A percentile compares a stretch with the other conserved stretches of the same genome.
phyloP scores from a whole-genome alignment of 345 rosid genomes.

The Moringa oleifera region DNA sequence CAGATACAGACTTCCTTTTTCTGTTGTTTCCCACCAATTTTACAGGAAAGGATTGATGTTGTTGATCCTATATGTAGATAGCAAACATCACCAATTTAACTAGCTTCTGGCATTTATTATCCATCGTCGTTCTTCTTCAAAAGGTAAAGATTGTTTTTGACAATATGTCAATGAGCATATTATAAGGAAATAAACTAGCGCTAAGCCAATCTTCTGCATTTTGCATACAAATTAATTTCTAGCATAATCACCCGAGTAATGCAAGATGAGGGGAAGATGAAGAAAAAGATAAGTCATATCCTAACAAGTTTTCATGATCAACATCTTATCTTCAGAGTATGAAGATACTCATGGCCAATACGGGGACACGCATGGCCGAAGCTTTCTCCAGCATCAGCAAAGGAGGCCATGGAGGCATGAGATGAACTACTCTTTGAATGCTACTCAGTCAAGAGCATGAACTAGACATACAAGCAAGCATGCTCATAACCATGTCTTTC shows the following conservation, averaged over 20 bases:
- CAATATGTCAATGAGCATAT: background rate
- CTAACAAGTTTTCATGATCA: no score
- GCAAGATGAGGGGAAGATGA: background rate
- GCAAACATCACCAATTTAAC: no score
- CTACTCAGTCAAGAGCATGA: no score
- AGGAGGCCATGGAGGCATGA: no score
- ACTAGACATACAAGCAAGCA: no score
- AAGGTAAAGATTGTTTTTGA: background rate
- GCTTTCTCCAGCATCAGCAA: no score
- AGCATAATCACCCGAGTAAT: background rate
- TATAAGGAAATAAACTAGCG: background rate
- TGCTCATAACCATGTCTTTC: no score
- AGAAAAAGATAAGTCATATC: background rate
- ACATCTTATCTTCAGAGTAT: no score
- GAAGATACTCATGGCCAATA: no score
- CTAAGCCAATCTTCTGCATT: background rate
- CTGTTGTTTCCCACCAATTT: background rate
- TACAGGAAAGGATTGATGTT: background rate
- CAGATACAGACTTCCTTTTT: background rate
- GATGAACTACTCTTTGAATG: no score
- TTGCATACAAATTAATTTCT: background rate
- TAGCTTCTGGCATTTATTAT: background rate
- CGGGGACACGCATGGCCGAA: no score
- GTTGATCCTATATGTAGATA: background rate
- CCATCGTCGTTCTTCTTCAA: background rate